These are phyloP conservation scores for Ophiocordyceps polyrhachis-furcata DNA, from an alignment of 2,329 filamentous ascomycete genomes.

Conservation along the genomic window DNA sequence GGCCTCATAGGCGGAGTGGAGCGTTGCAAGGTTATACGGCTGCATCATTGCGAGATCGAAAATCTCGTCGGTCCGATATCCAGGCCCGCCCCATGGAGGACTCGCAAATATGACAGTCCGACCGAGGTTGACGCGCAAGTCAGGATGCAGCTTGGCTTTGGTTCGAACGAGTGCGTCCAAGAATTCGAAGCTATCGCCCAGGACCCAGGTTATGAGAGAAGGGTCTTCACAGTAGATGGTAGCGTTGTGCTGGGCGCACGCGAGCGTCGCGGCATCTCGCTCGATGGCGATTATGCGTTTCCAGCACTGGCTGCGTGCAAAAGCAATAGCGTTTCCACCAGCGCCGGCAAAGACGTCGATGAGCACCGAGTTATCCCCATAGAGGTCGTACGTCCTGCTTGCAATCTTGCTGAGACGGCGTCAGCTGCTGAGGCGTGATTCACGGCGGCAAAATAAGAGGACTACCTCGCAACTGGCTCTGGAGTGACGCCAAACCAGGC, in stretches of 20 bases:
- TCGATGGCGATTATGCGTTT: conserved; percentile 76
- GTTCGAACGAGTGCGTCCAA: conserved; percentile 27
- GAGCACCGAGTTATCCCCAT: conserved; percentile 41
- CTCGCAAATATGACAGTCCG: conserved; percentile 35
- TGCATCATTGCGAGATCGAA: conserved; percentile 78
- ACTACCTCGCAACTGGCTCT: conserved; percentile 70
- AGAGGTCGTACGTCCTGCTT: conserved; percentile 41
- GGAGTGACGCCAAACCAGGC: conserved; percentile 96
- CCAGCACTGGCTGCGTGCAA: conserved; percentile 66
- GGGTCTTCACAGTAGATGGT: conserved; percentile 61
- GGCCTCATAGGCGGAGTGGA: conserved; percentile 42
- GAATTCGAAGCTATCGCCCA: conserved; percentile 70
- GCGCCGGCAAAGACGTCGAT: conserved; percentile 85
- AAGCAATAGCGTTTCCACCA: conserved; percentile 89
- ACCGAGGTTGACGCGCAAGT: conserved; percentile 21
- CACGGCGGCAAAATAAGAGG: not conserved
- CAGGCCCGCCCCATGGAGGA: conserved; percentile 41
- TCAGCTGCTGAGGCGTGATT: not conserved
- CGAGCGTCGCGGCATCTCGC: conserved; percentile 58
- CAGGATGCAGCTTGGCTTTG: conserved; percentile 17
- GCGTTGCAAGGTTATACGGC: conserved; percentile 53
- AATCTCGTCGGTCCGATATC: conserved; percentile 40
- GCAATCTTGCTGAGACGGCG: conserved; percentile 19
- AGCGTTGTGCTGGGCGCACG: conserved; percentile 87
- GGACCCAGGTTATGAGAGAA: conserved; percentile 61